Conservation (phyloP, 2,329 filamentous ascomycete genomes). For the Tympanopsis confertula region DNA sequence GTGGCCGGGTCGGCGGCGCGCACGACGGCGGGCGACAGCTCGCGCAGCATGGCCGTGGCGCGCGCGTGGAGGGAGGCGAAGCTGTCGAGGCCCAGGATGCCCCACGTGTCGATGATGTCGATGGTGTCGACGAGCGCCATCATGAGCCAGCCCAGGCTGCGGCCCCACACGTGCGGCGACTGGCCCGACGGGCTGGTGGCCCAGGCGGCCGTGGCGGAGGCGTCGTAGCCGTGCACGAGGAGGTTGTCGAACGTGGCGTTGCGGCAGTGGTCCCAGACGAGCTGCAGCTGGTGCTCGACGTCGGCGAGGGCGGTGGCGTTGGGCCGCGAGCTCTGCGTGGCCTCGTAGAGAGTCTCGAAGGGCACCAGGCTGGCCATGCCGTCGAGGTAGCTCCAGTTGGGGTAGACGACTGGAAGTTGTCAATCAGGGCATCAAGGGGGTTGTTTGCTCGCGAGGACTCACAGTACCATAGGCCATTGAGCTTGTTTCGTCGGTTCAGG, state of each 20-base stretch:
- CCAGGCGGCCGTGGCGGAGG: conserved; percentile 17
- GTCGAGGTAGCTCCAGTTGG: conserved; percentile 39
- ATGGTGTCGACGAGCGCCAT: conserved; percentile 23
- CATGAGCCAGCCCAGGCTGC: conserved; percentile 23
- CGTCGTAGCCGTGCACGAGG: conserved; percentile 22
- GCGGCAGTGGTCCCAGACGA: conserved; percentile 13
- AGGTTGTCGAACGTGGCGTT: conserved; percentile 12
- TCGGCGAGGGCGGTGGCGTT: conserved; percentile 9
- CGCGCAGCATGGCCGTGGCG: no score
- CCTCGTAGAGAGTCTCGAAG: conserved; percentile 20
- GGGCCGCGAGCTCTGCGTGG: background rate
- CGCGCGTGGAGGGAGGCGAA: no score
- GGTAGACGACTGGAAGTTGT: no score
- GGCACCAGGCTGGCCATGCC: conserved; percentile 36
- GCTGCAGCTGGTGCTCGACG: conserved; percentile 14
- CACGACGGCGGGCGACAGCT: background rate
- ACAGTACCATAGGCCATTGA: no score
- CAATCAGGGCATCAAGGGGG: no score
- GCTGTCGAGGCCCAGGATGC: no score
- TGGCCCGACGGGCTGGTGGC: conserved; percentile 19
- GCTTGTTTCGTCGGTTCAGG: no score
- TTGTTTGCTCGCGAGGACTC: no score
- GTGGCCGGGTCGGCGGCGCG: conserved; percentile 9
- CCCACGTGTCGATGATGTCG: no score
- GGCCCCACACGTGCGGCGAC: conserved; percentile 22